Evolutionary conservation across 1,139 yeast genomes (phyloP).

Genomic region (Kazachstania sp.): DNA sequence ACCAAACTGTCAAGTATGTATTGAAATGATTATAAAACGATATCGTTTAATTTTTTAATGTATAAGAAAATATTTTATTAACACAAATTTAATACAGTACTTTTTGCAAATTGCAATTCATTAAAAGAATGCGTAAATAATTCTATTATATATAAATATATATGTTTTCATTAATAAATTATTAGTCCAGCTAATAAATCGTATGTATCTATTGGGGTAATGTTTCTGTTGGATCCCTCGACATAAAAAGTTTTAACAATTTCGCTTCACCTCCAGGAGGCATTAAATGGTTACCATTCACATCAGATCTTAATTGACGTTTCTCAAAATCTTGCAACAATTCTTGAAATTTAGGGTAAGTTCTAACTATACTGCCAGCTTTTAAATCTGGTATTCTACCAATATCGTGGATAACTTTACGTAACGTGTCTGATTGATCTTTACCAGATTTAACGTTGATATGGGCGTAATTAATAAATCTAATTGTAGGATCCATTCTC

Average conservation of each 20-base stretch:
- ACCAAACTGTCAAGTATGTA: slow-evolving; percentile 43
- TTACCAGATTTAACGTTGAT: slow-evolving; percentile 48
- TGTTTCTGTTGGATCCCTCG: slow-evolving; percentile 44
- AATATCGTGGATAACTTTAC: slow-evolving; percentile 46
- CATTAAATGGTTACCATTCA: slow-evolving; percentile 34
- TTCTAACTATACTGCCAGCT: slow-evolving; percentile 30
- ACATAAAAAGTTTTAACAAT: slow-evolving; percentile 40
- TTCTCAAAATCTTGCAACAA: slow-evolving; percentile 32
- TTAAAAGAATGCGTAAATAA: slow-evolving; percentile 21
- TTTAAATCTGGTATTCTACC: slow-evolving; percentile 44
- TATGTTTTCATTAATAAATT: neutral
- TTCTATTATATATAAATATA: slow-evolving; percentile 11
- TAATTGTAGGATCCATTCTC: slow-evolving; percentile 46
- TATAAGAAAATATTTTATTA: slow-evolving; percentile 1
- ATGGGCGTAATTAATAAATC: slow-evolving; percentile 47
- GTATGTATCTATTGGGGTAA: slow-evolving; percentile 11
- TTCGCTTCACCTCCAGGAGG: slow-evolving; percentile 39
- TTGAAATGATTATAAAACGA: slow-evolving; percentile 10
- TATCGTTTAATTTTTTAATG: slow-evolving; percentile 3
- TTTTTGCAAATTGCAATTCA: slow-evolving; percentile 34
- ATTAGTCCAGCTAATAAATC: neutral
- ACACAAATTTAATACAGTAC: slow-evolving; percentile 27
- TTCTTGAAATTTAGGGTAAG: slow-evolving; percentile 35
- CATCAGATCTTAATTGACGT: slow-evolving; percentile 23
- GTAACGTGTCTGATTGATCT: slow-evolving; percentile 39